These are phyloP conservation scores for Trichocladium uniseriatum DNA, from an alignment of 495 filamentous ascomycete species.

Conservation along the genomic window DNA sequence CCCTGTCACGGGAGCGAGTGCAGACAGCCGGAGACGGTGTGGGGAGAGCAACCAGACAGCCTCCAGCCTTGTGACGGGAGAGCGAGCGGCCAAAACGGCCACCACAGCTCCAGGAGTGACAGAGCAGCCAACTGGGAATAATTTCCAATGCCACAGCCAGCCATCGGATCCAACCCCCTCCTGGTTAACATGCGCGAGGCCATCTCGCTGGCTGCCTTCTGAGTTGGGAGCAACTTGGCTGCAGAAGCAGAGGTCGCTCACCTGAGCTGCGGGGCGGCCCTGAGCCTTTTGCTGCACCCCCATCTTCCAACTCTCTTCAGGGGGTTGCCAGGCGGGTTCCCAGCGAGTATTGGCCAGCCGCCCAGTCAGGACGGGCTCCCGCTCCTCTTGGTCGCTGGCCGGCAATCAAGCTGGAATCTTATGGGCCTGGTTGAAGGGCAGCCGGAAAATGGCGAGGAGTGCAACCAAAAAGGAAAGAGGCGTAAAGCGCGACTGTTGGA, in stretches of 20 bases:
- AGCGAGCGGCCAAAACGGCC: conserved; percentile 1
- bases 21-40: conserved; percentile 6
- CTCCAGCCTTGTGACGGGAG: conserved; percentile 5
- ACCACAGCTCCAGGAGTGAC: not conserved
- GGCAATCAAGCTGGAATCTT: not conserved
- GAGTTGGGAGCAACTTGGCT: not conserved
- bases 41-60: conserved; percentile 10
- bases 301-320: not conserved
- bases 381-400: not conserved
- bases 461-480: not conserved
- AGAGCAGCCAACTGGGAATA: conserved; percentile 7
- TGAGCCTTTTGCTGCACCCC: conserved; percentile 1
- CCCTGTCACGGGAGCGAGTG: conserved; percentile 12
- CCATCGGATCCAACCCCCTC: conserved; percentile 8
- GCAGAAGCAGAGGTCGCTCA: conserved; percentile 4
- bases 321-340: not conserved
- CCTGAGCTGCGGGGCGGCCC: conserved; percentile 7
- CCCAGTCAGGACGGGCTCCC: not conserved
- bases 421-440: not conserved
- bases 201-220: conserved; percentile 5
- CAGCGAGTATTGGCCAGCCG: not conserved
- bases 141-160: conserved; percentile 6
- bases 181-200: conserved; percentile 22
- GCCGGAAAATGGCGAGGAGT: not conserved
- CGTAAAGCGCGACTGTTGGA: not conserved